Evolutionary conservation across 2,329 filamentous ascomycete genomes (phyloP), one percentile per base, ranked within the genome.

Genomic region (Xylariaceae sp.): DNA sequence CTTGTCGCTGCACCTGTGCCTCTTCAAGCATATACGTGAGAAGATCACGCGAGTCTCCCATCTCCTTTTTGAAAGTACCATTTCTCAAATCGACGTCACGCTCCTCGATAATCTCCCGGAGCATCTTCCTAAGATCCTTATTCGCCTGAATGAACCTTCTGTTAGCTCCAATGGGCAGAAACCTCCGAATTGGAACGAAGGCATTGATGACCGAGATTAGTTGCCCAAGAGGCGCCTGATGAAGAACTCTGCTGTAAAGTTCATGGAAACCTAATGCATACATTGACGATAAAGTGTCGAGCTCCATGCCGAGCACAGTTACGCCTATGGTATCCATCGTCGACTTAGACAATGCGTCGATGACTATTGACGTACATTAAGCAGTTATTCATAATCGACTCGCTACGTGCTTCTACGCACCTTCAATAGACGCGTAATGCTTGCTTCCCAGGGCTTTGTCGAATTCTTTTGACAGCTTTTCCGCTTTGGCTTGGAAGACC

Each of bases 91-190:
- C 68, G 5, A 56, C 46, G 20, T 54, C 47, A 15, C 71, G 64
- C 50, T 66, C 48, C 39, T 62, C 55, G 20, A 71, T 68, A 13
- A 72, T 63, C 2, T 69, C 60, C 2, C 65, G 61, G 3, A 76
- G 57, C 45, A 74, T 71, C 24, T 56, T 50, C n/a, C 68, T 64
- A 9, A 77, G 64, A 40, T 69, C 63, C 2, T 54, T 43, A 15
- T 67, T 70, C 2, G 72, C 71, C 2, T 46, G 47, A n/a, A 74
- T 54, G 54, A 76, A 77, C 3, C 52, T 60, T 5, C 60, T 64
- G 50, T 78, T 79, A 1, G 72, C 72, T 36, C 71, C 49, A 0
- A 77, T 30, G 0, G 75, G 75, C 3, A 77, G 57, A 63, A 73
- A 70, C 0, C 57, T 53, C 10, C 72, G 67, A 5, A 73, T 59